phyloP scores from a whole-genome alignment of 352 stramenopile species.

The Pythium brassicae region DNA sequence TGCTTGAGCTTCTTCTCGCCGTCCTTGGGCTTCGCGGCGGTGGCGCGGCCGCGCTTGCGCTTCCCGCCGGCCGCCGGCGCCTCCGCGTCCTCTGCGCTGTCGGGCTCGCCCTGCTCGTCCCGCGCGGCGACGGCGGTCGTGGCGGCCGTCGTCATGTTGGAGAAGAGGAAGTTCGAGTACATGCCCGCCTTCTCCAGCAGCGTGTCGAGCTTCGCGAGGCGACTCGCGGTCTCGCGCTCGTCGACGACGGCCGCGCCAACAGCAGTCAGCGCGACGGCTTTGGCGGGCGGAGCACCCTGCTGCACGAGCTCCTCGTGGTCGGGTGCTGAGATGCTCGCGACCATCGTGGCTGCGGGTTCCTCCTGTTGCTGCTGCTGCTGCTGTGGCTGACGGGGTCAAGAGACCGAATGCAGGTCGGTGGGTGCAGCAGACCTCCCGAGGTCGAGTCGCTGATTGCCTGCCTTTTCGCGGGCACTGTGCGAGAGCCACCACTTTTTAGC shows the following conservation, averaged over 20 bases:
- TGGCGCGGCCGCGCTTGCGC: conserved; percentile 33
- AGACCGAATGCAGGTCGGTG: conserved; percentile 2
- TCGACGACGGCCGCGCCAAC: conserved; percentile 7
- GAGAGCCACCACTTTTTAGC: too few relatives aligned
- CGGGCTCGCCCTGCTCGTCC: conserved; percentile 14
- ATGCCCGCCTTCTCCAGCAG: conserved; percentile 85
- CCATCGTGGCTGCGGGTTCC: conserved; percentile 35
- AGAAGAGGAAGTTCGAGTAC: conserved; percentile 85
- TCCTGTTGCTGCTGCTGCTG: neutral
- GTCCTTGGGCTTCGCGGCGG: conserved; percentile 27
- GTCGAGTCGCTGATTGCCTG: too few relatives aligned
- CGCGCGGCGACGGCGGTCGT: conserved; percentile 21
- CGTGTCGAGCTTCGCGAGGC: conserved; percentile 80
- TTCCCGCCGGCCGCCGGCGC: conserved; percentile 18
- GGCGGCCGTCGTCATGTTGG: conserved; percentile 74
- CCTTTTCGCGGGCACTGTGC: too few relatives aligned
- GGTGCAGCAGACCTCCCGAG: too few relatives aligned
- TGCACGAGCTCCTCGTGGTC: conserved; percentile 17
- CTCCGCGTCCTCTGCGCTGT: conserved; percentile 9
- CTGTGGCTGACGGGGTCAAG: neutral
- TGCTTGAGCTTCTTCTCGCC: conserved; percentile 70
- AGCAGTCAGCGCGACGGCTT: neutral
- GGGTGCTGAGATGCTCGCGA: conserved; percentile 38
- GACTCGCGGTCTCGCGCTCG: conserved; percentile 45
- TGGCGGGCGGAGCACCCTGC: conserved; percentile 11